Base-by-base conservation (phyloP, 2,329 filamentous ascomycete species). In the Arthrobotrys megalospora region DNA sequence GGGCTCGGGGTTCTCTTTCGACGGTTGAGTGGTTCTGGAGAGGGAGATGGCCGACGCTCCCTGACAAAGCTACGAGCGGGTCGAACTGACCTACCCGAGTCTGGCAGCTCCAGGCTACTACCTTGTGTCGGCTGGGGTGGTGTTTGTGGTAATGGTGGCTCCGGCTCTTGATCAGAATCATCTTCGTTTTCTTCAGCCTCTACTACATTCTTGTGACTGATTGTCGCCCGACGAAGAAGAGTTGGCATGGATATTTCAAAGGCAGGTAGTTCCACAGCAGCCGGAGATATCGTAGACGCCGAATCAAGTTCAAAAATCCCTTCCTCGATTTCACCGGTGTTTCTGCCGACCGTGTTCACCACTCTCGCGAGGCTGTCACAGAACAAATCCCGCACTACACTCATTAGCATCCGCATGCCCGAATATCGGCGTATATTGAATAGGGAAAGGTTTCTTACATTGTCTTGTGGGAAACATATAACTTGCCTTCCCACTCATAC, bases 191-290 rank as follows among this genome's bases (percentile, higher is more conserved):
- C 67, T n/a, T 78, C 67, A 1, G 21, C 7, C 7, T 78, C 75
- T 5, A 50, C 63, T n/a, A 36, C 10, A 32, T 58, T 62, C 19
- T 68, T 68, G 43, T 52, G 67, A 19, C 11, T 68, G 10, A 78
- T 28, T 5, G 75, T 78, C 12, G 75, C 75, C 8, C 75, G 75
- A 11, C 75, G 75, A 11, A 78, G 62, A 1, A 78, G 47, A 12
- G 75, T 78, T 0, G 75, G 75, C 75, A 78, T 78, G 2, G 75
- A 78, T 12, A 78, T 72, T 43, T 78, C 75, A 19, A 78, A 78
- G 4, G 75, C 58, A 10, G 75, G 75, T 6, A 78, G 53, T 47
- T 78, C 75, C 14, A 78, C 75, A 10, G 62, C 28, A 55, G 53
- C 43, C n/a, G 48, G 14, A 12, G 45, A 43, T 24, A 43, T 12